These are phyloP conservation scores for Colletotrichum tamarilloi DNA, from an alignment of 2,329 filamentous ascomycete genomes.

Conservation along the genomic window DNA sequence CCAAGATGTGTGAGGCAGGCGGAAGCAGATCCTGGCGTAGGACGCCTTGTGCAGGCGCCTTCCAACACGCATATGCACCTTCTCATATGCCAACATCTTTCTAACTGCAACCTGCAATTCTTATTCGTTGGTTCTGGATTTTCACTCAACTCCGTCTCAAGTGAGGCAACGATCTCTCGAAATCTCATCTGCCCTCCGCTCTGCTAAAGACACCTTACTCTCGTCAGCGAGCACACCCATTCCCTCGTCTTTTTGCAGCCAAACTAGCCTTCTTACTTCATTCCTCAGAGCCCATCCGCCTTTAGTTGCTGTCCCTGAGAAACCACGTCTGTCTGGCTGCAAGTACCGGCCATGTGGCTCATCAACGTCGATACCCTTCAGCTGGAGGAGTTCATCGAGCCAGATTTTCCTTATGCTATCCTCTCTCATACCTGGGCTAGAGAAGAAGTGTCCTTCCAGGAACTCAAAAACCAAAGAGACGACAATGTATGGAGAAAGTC, in stretches of 20 bases:
- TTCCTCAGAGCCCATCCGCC: background rate
- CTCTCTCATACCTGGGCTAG: constrained; percentile 37
- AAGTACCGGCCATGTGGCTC: constrained; percentile 1
- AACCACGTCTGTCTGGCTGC: background rate
- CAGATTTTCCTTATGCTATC: constrained; percentile 36
- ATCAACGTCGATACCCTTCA: constrained; percentile 16
- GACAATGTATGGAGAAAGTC: background rate
- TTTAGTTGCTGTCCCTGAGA: background rate
- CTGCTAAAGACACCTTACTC: background rate
- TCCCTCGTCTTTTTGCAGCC: background rate
- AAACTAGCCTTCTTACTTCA: too few relatives aligned
- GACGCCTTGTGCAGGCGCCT: too few relatives aligned
- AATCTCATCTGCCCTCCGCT: background rate
- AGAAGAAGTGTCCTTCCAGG: constrained; percentile 29
- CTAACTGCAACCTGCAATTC: background rate
- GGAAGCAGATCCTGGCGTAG: background rate
- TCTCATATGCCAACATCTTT: background rate
- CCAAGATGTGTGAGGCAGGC: background rate
- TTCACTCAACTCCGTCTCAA: background rate
- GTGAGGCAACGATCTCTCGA: background rate
- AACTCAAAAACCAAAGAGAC: background rate
- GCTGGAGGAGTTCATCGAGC: background rate
- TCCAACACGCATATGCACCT: background rate
- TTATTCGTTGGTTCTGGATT: background rate
- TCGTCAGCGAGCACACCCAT: background rate